Evolutionary conservation across 768 basidiomycete species (phyloP).

Genomic region (Tylopilus cervinicoccineus): DNA sequence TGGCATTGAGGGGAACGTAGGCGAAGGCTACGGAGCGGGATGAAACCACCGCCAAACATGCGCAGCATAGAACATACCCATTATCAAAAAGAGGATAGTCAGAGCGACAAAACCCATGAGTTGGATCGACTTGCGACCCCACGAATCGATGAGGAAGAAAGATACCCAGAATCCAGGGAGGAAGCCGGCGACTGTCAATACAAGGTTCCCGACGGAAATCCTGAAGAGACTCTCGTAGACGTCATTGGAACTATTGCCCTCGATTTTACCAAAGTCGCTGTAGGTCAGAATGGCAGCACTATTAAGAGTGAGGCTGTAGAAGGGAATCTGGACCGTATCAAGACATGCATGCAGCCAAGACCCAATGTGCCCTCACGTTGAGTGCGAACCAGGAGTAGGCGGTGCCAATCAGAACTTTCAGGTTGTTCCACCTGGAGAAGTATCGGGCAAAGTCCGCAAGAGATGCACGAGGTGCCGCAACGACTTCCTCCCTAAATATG

Average conservation of each 20-base stretch:
- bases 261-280: slow-evolving; percentile 59
- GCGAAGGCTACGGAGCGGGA: slow-evolving; percentile 48
- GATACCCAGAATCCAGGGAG: slow-evolving; percentile 58
- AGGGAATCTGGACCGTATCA: slow-evolving; percentile 57
- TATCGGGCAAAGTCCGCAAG: slow-evolving; percentile 60
- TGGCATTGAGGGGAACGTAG: slow-evolving; percentile 53
- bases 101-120: slow-evolving; percentile 66
- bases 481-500: slow-evolving; percentile 41
- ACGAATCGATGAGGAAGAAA: slow-evolving; percentile 61
- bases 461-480: slow-evolving; percentile 60
- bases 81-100: slow-evolving; percentile 60
- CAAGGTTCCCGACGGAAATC: slow-evolving; percentile 18
- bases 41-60: not conserved
- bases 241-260: slow-evolving; percentile 5
- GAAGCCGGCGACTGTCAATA: slow-evolving; percentile 17
- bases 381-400: slow-evolving; percentile 88
- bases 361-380: slow-evolving; percentile 46
- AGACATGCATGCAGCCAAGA: not conserved
- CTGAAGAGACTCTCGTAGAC: slow-evolving; percentile 24
- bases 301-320: slow-evolving; percentile 86
- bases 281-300: slow-evolving; percentile 67
- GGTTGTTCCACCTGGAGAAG: slow-evolving; percentile 73
- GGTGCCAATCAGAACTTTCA: slow-evolving; percentile 72
- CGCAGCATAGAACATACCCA: slow-evolving; percentile 46
- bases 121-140: slow-evolving; percentile 75